Evolutionary conservation across 1,284 basidiomycete genomes (phyloP).

Genomic region (Trichosporon sp.): DNA sequence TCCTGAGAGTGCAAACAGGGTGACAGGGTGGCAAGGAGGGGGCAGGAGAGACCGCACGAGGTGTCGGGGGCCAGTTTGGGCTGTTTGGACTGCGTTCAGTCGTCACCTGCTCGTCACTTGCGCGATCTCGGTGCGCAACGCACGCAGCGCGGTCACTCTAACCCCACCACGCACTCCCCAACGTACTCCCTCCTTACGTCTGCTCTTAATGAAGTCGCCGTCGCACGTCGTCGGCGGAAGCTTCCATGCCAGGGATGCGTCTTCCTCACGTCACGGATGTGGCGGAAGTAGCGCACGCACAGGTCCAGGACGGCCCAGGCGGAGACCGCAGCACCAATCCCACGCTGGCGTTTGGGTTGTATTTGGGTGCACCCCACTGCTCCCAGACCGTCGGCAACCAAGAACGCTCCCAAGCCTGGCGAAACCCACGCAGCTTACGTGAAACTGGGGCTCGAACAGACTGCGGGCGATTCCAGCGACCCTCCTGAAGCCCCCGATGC

Average conservation of each 20-base stretch:
- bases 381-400: not conserved
- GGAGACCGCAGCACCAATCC: not conserved
- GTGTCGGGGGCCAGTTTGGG: too few relatives aligned
- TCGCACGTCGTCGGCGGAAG: not conserved
- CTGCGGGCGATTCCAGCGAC: not conserved
- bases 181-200: not conserved
- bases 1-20: not conserved
- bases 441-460: not conserved
- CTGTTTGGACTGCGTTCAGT: not conserved
- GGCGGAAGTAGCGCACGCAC: not conserved
- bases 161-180: not conserved
- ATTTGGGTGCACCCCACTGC: not conserved
- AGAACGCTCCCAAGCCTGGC: not conserved
- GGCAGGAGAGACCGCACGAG: too few relatives aligned
- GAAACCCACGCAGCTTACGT: not conserved
- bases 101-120: not conserved
- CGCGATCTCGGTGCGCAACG: not conserved
- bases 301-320: not conserved
- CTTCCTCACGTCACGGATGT: not conserved
- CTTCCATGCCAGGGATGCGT: not conserved
- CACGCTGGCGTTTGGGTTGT: not conserved
- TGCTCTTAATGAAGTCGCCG: not conserved
- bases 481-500: not conserved
- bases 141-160: not conserved
- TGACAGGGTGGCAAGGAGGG: not conserved